Conservation (phyloP, 2,329 filamentous ascomycete species). For the Tricladium varicosporioides region DNA sequence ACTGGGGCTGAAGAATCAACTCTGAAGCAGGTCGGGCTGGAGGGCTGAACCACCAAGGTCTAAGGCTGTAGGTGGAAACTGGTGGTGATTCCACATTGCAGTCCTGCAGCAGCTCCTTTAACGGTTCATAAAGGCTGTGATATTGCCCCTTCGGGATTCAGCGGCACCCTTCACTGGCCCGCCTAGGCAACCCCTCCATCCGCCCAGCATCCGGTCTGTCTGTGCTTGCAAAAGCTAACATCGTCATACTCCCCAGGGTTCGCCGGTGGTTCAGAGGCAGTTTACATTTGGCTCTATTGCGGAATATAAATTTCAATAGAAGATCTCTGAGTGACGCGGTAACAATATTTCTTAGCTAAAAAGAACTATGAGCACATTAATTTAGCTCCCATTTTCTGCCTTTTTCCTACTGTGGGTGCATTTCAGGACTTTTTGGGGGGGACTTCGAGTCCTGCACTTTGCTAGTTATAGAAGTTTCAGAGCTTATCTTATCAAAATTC, state of each 20-base stretch:
- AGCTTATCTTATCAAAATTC: too few species aligned
- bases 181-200: background rate
- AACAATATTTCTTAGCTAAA: background rate
- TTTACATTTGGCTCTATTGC: background rate
- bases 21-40: too few species aligned
- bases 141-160: background rate
- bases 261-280: background rate
- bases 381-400: too few species aligned
- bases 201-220: background rate
- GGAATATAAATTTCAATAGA: background rate
- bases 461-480: background rate
- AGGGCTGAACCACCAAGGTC: too few species aligned
- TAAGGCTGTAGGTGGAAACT: background rate
- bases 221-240: conserved; percentile 5
- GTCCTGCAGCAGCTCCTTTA: background rate
- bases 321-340: background rate
- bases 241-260: conserved; percentile 2
- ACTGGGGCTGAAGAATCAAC: background rate
- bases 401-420: too few species aligned
- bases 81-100: background rate
- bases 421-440: background rate
- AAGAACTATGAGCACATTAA: background rate
- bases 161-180: background rate
- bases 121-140: background rate
- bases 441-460: background rate